Percentiles rank a stretch among this genome's conserved stretches.
Conservation (phyloP, 495 filamentous ascomycete species). For the Penicillium crystallinum region DNA sequence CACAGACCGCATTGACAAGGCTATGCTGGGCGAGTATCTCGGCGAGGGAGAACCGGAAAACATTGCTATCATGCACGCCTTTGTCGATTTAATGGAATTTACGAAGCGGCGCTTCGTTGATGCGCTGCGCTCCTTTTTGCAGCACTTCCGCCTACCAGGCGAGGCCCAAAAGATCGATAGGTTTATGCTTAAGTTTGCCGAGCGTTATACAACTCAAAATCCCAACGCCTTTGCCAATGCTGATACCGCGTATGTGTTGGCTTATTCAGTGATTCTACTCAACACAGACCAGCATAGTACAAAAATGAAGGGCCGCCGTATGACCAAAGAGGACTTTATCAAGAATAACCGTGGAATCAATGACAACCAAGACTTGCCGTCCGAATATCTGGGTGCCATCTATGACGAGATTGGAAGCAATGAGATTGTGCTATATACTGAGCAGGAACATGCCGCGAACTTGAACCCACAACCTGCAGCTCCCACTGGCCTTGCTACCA, state of each 20-base stretch:
- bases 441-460: slow-evolving; percentile 80
- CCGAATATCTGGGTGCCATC: slow-evolving; percentile 85
- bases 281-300: slow-evolving; percentile 93
- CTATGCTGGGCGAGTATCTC: slow-evolving; percentile 88
- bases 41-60: slow-evolving; percentile 90
- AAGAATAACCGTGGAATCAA: slow-evolving; percentile 99
- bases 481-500: slow-evolving; percentile 65
- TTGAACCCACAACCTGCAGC: slow-evolving; percentile 55
- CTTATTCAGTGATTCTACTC: slow-evolving; percentile 94
- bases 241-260: slow-evolving; percentile 92
- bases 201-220: slow-evolving; percentile 89
- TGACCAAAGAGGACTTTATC: slow-evolving; percentile 96
- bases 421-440: slow-evolving; percentile 91
- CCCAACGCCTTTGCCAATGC: slow-evolving; percentile 97
- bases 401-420: slow-evolving; percentile 87
- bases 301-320: slow-evolving; percentile 73
- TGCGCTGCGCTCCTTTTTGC: slow-evolving; percentile 82
- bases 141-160: slow-evolving; percentile 90
- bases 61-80: slow-evolving; percentile 96
- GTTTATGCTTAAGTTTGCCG: slow-evolving; percentile 98
- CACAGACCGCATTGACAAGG: slow-evolving; percentile 77
- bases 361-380: slow-evolving; percentile 86
- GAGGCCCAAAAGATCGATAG: slow-evolving; percentile 99
- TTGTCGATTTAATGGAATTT: slow-evolving; percentile 95
- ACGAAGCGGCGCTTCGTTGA: slow-evolving; percentile 90